Evolutionary conservation across 805 yeast genomes (phyloP).

Genomic region (Metahyphopichia silvanorum): DNA sequence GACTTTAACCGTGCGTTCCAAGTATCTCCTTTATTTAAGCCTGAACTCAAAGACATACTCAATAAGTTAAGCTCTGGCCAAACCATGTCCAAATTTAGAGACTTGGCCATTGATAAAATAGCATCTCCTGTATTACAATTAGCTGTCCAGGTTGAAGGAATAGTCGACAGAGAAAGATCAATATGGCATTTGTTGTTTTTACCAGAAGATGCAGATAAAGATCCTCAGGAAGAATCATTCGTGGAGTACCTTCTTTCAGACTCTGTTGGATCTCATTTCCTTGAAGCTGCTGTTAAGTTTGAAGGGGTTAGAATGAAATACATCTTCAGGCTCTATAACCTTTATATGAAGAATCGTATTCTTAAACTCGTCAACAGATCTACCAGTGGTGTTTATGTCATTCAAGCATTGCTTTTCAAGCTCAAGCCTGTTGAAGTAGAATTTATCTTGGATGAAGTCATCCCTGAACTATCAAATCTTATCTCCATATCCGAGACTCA

Average conservation of each 20-base stretch:
- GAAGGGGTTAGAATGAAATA: constrained; percentile 61
- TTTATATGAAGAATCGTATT: constrained; percentile 73
- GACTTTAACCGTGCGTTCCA: constrained; percentile 66
- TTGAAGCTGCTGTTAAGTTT: constrained; percentile 65
- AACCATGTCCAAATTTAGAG: constrained; percentile 51
- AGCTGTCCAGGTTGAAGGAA: constrained; percentile 74
- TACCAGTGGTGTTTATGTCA: constrained; percentile 78
- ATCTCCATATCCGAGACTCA: constrained; percentile 49
- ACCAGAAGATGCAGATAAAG: constrained; percentile 46
- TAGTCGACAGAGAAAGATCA: constrained; percentile 68
- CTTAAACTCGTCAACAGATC: constrained; percentile 74
- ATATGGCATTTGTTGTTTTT: constrained; percentile 65
- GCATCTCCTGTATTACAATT: constrained; percentile 89
- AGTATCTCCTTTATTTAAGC: constrained; percentile 66
- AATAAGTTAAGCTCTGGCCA: constrained; percentile 32
- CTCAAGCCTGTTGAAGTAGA: constrained; percentile 62
- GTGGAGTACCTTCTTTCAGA: constrained; percentile 82
- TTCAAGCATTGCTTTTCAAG: constrained; percentile 66
- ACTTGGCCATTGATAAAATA: constrained; percentile 69
- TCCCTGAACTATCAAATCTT: constrained; percentile 63
- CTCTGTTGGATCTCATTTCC: constrained; percentile 90
- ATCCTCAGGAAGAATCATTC: constrained; percentile 69
- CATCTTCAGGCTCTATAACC: constrained; percentile 63
- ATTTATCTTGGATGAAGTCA: constrained; percentile 56
- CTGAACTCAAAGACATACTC: constrained; percentile 52